These are phyloP conservation scores for Lactarius tabidus DNA, from an alignment of 768 basidiomycete genomes.

Conservation along the genomic window DNA sequence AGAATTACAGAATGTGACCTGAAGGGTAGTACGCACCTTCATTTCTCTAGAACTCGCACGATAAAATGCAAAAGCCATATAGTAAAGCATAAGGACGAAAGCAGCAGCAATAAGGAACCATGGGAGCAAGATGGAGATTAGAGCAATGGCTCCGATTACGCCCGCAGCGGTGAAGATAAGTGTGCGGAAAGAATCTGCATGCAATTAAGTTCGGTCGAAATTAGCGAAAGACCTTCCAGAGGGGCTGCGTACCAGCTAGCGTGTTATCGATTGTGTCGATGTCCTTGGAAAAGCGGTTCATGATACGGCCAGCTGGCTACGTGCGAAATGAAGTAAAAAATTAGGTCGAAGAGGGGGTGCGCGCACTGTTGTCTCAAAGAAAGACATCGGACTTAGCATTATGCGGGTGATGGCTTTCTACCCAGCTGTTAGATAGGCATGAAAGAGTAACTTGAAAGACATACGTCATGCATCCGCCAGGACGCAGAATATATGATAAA, in stretches of 20 bases:
- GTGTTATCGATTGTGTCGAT: slow-evolving; percentile 78
- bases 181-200: slow-evolving; percentile 67
- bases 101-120: slow-evolving; percentile 80
- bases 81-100: slow-evolving; percentile 56
- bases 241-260: slow-evolving; percentile 45
- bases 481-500: slow-evolving; percentile 77
- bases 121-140: slow-evolving; percentile 73
- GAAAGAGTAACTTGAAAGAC: slow-evolving; percentile 15
- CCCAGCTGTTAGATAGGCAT: not conserved
- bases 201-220: slow-evolving; percentile 3
- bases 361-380: slow-evolving; percentile 80
- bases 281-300: slow-evolving; percentile 89
- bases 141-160: slow-evolving; percentile 71
- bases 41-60: slow-evolving; percentile 82
- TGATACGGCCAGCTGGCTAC: slow-evolving; percentile 78
- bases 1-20: no score
- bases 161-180: slow-evolving; percentile 56
- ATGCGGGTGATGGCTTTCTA: slow-evolving; percentile 63
- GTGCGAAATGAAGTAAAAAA: slow-evolving; percentile 22
- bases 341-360: not conserved
- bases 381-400: slow-evolving; percentile 83
- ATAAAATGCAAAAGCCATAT: slow-evolving; percentile 76
- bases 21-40: slow-evolving; percentile 52
- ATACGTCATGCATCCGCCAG: slow-evolving; percentile 55
- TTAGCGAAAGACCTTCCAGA: not conserved